Evolutionary conservation across 352 stramenopile genomes (phyloP), one percentile per base, ranked within the genome.

Genomic region (Phytophthora citrophthora): DNA sequence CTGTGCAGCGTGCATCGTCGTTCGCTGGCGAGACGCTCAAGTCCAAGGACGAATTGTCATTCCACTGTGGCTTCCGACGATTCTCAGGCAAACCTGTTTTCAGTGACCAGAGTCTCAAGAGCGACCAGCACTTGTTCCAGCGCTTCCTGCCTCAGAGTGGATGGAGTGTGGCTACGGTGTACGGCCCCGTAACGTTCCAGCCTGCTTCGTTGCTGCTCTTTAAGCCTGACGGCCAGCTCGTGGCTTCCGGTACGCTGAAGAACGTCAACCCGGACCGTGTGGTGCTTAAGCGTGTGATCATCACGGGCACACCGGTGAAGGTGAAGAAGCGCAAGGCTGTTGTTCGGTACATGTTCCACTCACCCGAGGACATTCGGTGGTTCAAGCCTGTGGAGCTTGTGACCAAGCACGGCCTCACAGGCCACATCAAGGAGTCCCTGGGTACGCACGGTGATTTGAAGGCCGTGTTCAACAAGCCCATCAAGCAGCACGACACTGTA

Each of bases 331-430:
- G 96, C 55, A 97, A 96, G 75, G 97, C 97, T 18, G 97, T 98
- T 8, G 88, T 99, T 23, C 98, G 98, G 46, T 98, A 99, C 87
- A 99, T 99, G 97, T 99, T 99, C 85, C 97, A 98, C 77, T 97
- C 98, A 76, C 97, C 97, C 5, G 96, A 99, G 61, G 97, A 99
- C 76, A 90, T 99, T 2, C 92, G 84, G 63, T 99, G 96, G 96
- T 99, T 99, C 81, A 99, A 98, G 71, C 97, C 97, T 12, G 95
- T 99, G 24, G 96, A 98, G 68, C 82, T 99, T 29, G 84, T 81
- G 45, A 99, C 97, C 47, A 99, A 99, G 79, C 95, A 99, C 75
- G 98, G 98, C 39, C 82, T 99, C 55, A 97, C 95, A 51, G 97
- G 97, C 56, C 97, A 99, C 72, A 99, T 99, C 69, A 94, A 97